phyloP scores from a whole-genome alignment of 495 filamentous ascomycete species.

The Trypethelium eluteriae region DNA sequence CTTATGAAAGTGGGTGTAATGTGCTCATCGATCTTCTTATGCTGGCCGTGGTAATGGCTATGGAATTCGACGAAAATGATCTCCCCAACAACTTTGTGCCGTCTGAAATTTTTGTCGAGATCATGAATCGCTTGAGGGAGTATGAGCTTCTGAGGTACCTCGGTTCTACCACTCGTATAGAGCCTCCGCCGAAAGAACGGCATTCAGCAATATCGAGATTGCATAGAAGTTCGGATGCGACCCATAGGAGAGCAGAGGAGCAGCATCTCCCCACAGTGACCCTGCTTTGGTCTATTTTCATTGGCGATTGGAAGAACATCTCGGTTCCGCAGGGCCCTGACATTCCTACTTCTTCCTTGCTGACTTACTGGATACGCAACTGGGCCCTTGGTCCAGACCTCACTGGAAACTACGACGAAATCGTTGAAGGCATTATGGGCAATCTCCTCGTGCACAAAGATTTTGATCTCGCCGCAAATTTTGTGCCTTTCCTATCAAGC shows the following conservation, averaged over 20 bases:
- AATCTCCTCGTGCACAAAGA: conserved; percentile 43
- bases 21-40: conserved; percentile 74
- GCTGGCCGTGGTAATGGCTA: conserved; percentile 74
- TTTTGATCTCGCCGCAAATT: conserved; percentile 43
- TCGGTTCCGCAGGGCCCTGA: conserved; percentile 4
- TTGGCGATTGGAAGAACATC: conserved; percentile 27
- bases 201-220: background rate
- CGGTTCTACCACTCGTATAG: conserved; percentile 43
- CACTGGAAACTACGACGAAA: conserved; percentile 32
- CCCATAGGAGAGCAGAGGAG: background rate
- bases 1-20: conserved; percentile 56
- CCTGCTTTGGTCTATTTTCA: conserved; percentile 26
- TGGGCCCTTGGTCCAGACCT: conserved; percentile 26
- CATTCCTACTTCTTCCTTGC: conserved; percentile 17
- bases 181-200: conserved; percentile 9
- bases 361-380: conserved; percentile 34
- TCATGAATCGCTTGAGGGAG: conserved; percentile 61
- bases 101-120: conserved; percentile 54
- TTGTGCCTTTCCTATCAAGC: conserved; percentile 57
- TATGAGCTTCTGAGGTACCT: conserved; percentile 79
- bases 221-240: background rate
- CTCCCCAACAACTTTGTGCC: conserved; percentile 56
- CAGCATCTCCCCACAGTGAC: conserved; percentile 16
- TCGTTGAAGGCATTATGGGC: conserved; percentile 47
- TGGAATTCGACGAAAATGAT: conserved; percentile 62